A percentile compares a stretch with the other conserved stretches of the same genome.
These are phyloP conservation scores for Biancaea sappan DNA, from an alignment of 306 rosid genomes.

Conservation along the genomic window DNA sequence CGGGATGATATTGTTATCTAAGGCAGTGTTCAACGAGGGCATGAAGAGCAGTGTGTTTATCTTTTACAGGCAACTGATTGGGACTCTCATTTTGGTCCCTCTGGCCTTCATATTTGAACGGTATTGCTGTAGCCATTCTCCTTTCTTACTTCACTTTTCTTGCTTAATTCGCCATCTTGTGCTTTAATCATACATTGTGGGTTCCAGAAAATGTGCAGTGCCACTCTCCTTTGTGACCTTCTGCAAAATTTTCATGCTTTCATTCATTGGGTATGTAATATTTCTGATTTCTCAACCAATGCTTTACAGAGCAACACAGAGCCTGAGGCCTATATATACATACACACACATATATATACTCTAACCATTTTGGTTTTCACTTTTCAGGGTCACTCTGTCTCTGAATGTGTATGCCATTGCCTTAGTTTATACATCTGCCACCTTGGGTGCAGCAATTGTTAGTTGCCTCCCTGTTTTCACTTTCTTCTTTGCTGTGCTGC, in stretches of 20 bases:
- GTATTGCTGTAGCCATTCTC: slow-evolving; percentile 11
- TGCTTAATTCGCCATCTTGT: neutral
- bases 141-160: neutral
- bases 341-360: too few relatives aligned
- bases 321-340: too few relatives aligned
- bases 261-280: slow-evolving; percentile 55
- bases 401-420: slow-evolving; percentile 47
- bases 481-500: slow-evolving; percentile 51
- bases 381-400: slow-evolving; percentile 47
- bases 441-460: slow-evolving; percentile 48
- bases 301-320: too few relatives aligned
- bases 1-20: slow-evolving; percentile 54
- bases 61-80: slow-evolving; percentile 53
- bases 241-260: slow-evolving; percentile 57
- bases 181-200: neutral
- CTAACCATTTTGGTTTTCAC: slow-evolving; percentile 3
- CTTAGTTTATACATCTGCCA: slow-evolving; percentile 55
- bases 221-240: slow-evolving; percentile 43
- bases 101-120: slow-evolving; percentile 48
- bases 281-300: neutral
- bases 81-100: slow-evolving; percentile 52
- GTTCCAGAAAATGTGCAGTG: slow-evolving; percentile 41
- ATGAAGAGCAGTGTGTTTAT: slow-evolving; percentile 50
- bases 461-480: slow-evolving; percentile 55
- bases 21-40: slow-evolving; percentile 56